Evolutionary conservation across 257 asterid species (phyloP).

Genomic region (Solanum pennellii): DNA sequence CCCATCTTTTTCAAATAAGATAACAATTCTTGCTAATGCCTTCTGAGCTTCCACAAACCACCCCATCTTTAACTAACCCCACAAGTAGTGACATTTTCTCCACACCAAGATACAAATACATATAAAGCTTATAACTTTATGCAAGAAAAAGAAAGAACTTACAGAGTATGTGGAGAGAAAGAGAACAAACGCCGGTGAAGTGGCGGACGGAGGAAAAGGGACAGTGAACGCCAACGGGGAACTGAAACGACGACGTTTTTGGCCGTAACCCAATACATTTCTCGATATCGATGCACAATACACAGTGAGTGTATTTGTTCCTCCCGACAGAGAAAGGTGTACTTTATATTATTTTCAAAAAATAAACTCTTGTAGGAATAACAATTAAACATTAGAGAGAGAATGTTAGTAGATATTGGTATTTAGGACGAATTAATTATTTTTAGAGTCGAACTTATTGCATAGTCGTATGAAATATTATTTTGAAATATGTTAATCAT

Average conservation of each 20-base stretch:
- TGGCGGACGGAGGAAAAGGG: slow-evolving; percentile 29
- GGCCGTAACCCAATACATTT: slow-evolving; percentile 45
- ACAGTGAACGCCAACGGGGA: slow-evolving; percentile 55
- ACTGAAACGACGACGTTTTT: slow-evolving; percentile 49
- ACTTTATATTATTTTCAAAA: too few relatives aligned
- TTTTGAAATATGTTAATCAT: too few relatives aligned
- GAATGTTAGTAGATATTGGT: too few relatives aligned
- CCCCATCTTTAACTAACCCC: not conserved
- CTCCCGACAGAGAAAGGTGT: not conserved
- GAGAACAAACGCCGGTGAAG: slow-evolving; percentile 23
- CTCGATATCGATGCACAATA: not conserved
- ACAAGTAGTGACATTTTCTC: not conserved
- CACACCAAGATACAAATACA: not conserved
- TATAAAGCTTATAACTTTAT: not conserved
- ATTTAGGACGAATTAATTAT: too few relatives aligned
- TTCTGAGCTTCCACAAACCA: not conserved
- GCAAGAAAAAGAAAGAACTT: not conserved
- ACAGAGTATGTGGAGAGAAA: slow-evolving; percentile 9
- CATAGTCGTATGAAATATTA: too few relatives aligned
- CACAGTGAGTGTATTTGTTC: not conserved
- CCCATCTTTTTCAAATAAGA: not conserved
- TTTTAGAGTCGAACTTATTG: too few relatives aligned
- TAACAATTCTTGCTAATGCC: not conserved
- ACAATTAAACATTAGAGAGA: too few relatives aligned
- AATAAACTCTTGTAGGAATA: too few relatives aligned